These are phyloP conservation scores for Aschersonia sp. DNA, from an alignment of 2,329 filamentous ascomycete genomes.

Conservation along the genomic window DNA sequence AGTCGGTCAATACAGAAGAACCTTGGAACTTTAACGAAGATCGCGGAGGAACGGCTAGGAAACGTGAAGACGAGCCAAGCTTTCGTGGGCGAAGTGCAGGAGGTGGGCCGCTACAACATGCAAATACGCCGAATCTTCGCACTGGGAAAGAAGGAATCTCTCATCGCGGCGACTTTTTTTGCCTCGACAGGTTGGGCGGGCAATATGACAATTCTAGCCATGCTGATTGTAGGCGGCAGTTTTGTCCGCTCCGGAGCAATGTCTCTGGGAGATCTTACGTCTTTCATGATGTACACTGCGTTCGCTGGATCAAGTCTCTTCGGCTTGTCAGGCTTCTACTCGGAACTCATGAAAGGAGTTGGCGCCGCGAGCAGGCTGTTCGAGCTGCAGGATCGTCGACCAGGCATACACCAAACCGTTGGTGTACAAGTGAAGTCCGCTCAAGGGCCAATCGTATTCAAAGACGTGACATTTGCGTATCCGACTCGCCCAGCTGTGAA, in stretches of 20 bases:
- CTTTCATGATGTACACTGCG: slow-evolving; percentile 96
- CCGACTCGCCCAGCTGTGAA: slow-evolving; percentile 82
- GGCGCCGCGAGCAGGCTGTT: slow-evolving; percentile 94
- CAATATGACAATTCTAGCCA: slow-evolving; percentile 87
- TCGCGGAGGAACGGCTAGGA: slow-evolving; percentile 92
- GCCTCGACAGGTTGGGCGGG: slow-evolving; percentile 75
- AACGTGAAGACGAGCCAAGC: slow-evolving; percentile 96
- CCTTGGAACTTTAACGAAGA: slow-evolving; percentile 83
- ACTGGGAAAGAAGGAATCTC: slow-evolving; percentile 72
- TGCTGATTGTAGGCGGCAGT: slow-evolving; percentile 80
- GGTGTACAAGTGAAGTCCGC: slow-evolving; percentile 70
- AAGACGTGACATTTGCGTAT: slow-evolving; percentile 77
- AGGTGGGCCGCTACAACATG: slow-evolving; percentile 79
- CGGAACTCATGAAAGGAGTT: slow-evolving; percentile 97
- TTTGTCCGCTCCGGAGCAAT: slow-evolving; percentile 81
- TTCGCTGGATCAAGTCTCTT: slow-evolving; percentile 79
- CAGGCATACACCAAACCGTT: slow-evolving; percentile 75
- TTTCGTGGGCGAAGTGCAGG: slow-evolving; percentile 84
- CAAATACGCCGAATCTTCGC: slow-evolving; percentile 88
- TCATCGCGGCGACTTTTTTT: slow-evolving; percentile 87
- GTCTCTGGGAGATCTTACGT: slow-evolving; percentile 82
- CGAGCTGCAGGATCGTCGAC: slow-evolving; percentile 82
- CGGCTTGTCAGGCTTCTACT: slow-evolving; percentile 90
- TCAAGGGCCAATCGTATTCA: slow-evolving; percentile 77
- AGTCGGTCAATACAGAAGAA: slow-evolving; percentile 91